Evolutionary conservation across 73 alveolate species (phyloP), one percentile per base, ranked within the genome.

Genomic region (Blepharisma stoltei): DNA sequence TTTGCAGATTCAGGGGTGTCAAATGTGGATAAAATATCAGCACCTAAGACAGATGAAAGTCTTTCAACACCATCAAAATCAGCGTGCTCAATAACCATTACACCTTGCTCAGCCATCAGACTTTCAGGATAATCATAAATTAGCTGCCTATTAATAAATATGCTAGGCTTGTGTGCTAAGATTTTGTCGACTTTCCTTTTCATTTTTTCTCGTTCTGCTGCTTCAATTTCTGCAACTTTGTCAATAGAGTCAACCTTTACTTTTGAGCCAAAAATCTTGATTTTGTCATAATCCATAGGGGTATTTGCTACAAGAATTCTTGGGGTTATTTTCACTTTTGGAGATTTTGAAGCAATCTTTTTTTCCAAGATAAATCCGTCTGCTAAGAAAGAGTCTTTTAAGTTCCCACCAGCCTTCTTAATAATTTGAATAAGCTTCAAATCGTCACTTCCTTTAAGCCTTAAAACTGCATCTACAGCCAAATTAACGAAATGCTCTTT

Each of bases 61-160:
- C 99, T 89, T 81, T 95, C 99, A 68, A 90, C 95, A 48, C 99
- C 99, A 82, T 95, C 99, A 83, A 95, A 95, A 81, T 95, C 99
- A 20, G 99, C 99, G 81, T 95, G 99, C 73, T 95, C 99, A 67
- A 95, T 95, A 67, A 95, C 99, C 97, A 93, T 94, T 55, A 94
- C 87, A 54, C 98, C 98, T 55, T 84, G 78, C 54, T 95, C 99
- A 49, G 97, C 98, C 88, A 95, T 68, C 53, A 95, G 76, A 87
- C 93, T 88, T 84, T 95, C 99, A 21, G 98, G 98, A 85, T 94
- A 95, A 91, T 95, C 93, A 83, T 95, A 95, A 75, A 95, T 94
- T 60, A 95, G 83, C 81, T 95, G 96, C 85, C 99, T 89, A 86
- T 95, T 95, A 67, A 95, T 94, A 86, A 95, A 95, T 25, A 95